phyloP scores from a whole-genome alignment of 2,329 filamentous ascomycete species.

The Botryotinia narcissicola region DNA sequence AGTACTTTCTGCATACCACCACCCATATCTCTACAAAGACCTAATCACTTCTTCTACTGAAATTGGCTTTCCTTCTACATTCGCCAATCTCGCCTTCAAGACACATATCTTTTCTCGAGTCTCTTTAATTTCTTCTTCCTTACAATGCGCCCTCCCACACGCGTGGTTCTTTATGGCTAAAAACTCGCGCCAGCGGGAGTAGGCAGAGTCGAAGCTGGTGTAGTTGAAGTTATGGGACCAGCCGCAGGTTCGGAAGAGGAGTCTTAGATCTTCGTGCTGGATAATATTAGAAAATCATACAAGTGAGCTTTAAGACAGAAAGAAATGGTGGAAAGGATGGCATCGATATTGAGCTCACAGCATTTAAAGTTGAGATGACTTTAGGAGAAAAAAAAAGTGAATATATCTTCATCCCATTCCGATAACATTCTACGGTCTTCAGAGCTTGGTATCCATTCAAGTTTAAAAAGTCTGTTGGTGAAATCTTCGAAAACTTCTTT shows the following conservation, averaged over 20 bases:
- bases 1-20: not conserved
- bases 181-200: not conserved
- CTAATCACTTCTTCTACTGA: slow-evolving; percentile 18
- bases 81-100: slow-evolving; percentile 10
- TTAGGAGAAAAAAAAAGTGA: too few relatives aligned
- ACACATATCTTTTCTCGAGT: slow-evolving; percentile 5
- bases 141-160: not conserved
- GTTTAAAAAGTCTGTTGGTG: slow-evolving; percentile 17
- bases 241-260: slow-evolving; percentile 2
- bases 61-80: slow-evolving; percentile 15
- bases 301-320: not conserved
- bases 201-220: not conserved
- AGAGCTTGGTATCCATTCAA: slow-evolving; percentile 24
- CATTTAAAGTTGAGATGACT: not conserved
- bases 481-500: slow-evolving; percentile 22
- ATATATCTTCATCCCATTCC: not conserved
- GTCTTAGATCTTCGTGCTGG: not conserved
- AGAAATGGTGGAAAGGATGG: not conserved
- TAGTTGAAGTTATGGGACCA: slow-evolving; percentile 9
- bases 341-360: not conserved
- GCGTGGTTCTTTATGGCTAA: not conserved
- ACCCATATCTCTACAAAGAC: not conserved
- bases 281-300: not conserved
- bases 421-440: not conserved
- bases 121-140: slow-evolving; percentile 8